Conservation (phyloP, 2,329 filamentous ascomycete genomes). For the Cordyceps pruinosa region DNA sequence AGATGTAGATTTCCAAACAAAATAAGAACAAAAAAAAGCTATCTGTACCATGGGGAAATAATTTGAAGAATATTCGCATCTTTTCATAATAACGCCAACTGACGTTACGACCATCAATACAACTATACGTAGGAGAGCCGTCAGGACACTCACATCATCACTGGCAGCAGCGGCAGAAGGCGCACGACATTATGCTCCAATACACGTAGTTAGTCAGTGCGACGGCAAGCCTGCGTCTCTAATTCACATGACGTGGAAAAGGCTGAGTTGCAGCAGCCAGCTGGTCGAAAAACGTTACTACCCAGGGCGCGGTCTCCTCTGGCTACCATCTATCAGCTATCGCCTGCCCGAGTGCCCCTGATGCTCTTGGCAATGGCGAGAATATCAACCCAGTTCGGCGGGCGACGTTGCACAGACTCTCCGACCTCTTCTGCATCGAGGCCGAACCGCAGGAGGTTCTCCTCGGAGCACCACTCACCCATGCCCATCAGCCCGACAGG, state of each 20-base stretch:
- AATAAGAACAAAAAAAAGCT: background rate
- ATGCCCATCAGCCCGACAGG: constrained; percentile 50
- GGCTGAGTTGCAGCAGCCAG: too few species aligned
- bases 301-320: too few species aligned
- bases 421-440: constrained; percentile 38
- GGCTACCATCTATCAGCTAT: background rate
- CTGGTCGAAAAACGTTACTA: too few species aligned
- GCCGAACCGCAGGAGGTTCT: constrained; percentile 41
- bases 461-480: constrained; percentile 48
- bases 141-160: background rate
- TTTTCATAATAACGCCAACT: background rate
- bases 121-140: background rate
- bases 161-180: too few species aligned
- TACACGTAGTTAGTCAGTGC: too few species aligned
- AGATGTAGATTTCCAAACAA: background rate
- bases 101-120: too few species aligned
- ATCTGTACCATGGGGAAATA: background rate
- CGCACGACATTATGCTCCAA: too few species aligned
- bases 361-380: constrained; percentile 27
- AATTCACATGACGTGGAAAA: too few species aligned
- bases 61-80: background rate
- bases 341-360: background rate
- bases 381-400: constrained; percentile 40
- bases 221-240: too few species aligned
- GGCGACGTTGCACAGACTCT: constrained; percentile 25